phyloP scores from a whole-genome alignment of 2,329 filamentous ascomycete species.

The Xylaria sp. region DNA sequence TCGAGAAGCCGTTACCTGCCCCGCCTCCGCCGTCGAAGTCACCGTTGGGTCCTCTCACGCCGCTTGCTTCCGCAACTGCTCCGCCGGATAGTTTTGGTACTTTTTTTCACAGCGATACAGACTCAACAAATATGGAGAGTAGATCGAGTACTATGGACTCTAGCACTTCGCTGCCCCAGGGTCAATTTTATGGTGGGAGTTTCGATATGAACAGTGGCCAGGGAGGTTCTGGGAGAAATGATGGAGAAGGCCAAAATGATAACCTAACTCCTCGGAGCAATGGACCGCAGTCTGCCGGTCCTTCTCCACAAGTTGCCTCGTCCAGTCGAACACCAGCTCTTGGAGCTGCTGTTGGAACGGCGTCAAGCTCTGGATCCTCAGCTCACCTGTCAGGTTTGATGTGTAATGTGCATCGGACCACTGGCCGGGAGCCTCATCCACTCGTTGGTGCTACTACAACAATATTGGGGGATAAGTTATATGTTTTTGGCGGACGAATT shows the following conservation, averaged over 20 bases:
- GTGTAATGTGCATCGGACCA: conserved; percentile 84
- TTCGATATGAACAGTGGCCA: conserved; percentile 60
- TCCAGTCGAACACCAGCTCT: conserved; percentile 52
- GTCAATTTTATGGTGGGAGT: conserved; percentile 52
- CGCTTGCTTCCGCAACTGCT: conserved; percentile 34
- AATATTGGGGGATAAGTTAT: conserved; percentile 92
- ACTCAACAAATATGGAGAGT: conserved; percentile 52
- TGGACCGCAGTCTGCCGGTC: conserved; percentile 65
- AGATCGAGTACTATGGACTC: conserved; percentile 63
- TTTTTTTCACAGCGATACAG: conserved; percentile 48
- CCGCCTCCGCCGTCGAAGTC: conserved; percentile 58
- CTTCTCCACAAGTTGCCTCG: conserved; percentile 64
- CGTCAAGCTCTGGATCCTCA: conserved; percentile 60
- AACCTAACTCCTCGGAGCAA: conserved; percentile 63
- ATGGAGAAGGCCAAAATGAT: conserved; percentile 60
- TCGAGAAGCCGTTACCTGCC: conserved; percentile 67
- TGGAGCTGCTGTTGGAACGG: conserved; percentile 54
- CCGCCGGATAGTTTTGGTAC: conserved; percentile 43
- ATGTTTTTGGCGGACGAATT: conserved; percentile 93
- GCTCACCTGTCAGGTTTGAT: conserved; percentile 72
- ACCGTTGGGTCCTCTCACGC: conserved; percentile 49
- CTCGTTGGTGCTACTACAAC: conserved; percentile 96
- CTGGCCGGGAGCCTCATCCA: conserved; percentile 88
- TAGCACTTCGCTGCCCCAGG: conserved; percentile 40
- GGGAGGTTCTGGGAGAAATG: conserved; percentile 58